Evolutionary conservation across 2,329 filamentous ascomycete genomes (phyloP).

Genomic region (Aspergillus ochraceoroseus): DNA sequence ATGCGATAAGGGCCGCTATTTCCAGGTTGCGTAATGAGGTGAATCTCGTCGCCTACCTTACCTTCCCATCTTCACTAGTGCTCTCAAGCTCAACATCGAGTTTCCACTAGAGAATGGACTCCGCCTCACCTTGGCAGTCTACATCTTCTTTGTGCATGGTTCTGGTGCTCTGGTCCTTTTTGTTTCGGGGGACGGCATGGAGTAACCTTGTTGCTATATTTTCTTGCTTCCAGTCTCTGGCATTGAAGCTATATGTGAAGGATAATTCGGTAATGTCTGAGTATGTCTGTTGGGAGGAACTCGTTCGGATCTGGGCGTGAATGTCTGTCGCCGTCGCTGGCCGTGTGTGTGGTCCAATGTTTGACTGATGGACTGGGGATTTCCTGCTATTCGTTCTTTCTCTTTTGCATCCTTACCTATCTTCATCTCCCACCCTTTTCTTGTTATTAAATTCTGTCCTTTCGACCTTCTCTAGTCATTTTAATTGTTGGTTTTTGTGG

Average conservation of each 20-base stretch:
- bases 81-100: background rate
- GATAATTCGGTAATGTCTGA: constrained; percentile 12
- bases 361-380: constrained; percentile 12
- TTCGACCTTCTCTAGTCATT: constrained; percentile 11
- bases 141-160: constrained; percentile 27
- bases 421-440: background rate
- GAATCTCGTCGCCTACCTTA: background rate
- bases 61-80: background rate
- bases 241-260: constrained; percentile 3
- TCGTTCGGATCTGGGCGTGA: constrained; percentile 14
- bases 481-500: constrained; percentile 18
- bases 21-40: background rate
- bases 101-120: background rate
- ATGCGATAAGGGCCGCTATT: constrained; percentile 6
- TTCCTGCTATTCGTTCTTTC: constrained; percentile 10
- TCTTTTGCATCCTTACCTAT: too few relatives aligned
- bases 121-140: constrained; percentile 4
- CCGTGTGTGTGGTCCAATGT: constrained; percentile 14
- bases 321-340: constrained; percentile 10
- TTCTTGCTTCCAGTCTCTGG: constrained; percentile 16
- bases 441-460: constrained; percentile 3
- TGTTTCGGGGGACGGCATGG: constrained; percentile 18
- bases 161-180: constrained; percentile 31
- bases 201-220: constrained; percentile 13
- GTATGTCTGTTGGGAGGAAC: constrained; percentile 15